Evolutionary conservation across 768 basidiomycete species (phyloP).

Genomic region (Tulasnella sp.): DNA sequence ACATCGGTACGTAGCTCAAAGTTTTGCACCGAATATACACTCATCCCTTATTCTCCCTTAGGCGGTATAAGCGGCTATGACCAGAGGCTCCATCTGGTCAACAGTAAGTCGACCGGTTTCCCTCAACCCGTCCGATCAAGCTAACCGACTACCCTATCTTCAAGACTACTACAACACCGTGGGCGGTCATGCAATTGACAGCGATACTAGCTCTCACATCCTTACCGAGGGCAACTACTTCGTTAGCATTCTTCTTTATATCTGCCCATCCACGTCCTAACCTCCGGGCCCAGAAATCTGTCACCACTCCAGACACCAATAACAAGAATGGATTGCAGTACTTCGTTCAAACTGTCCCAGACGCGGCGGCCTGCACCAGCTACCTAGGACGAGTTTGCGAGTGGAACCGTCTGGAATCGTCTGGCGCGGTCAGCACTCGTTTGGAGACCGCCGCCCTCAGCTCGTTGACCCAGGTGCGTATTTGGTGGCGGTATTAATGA

Average conservation of each 20-base stretch:
- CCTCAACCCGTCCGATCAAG: background rate
- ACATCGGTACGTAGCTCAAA: background rate
- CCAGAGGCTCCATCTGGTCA: background rate
- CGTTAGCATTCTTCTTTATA: background rate
- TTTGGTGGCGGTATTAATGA: background rate
- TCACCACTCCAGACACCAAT: background rate
- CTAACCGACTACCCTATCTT: too few relatives aligned
- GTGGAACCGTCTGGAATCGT: background rate
- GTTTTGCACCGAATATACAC: too few relatives aligned
- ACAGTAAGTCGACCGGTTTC: background rate
- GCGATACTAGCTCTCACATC: background rate
- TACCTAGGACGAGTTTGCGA: constrained; percentile 4
- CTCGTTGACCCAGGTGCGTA: background rate
- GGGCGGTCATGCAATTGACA: background rate
- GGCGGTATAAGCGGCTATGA: background rate
- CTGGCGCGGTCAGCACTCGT: background rate
- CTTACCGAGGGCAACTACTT: background rate
- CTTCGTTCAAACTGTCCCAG: constrained; percentile 1
- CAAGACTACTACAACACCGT: background rate
- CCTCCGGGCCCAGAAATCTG: background rate
- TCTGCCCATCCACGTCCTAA: background rate
- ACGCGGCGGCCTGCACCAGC: background rate
- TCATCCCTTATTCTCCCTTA: too few relatives aligned
- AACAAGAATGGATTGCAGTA: background rate
- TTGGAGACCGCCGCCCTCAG: background rate